These are phyloP conservation scores for Tolypocladium amazonense DNA, from an alignment of 2,329 filamentous ascomycete genomes.

Conservation along the genomic window DNA sequence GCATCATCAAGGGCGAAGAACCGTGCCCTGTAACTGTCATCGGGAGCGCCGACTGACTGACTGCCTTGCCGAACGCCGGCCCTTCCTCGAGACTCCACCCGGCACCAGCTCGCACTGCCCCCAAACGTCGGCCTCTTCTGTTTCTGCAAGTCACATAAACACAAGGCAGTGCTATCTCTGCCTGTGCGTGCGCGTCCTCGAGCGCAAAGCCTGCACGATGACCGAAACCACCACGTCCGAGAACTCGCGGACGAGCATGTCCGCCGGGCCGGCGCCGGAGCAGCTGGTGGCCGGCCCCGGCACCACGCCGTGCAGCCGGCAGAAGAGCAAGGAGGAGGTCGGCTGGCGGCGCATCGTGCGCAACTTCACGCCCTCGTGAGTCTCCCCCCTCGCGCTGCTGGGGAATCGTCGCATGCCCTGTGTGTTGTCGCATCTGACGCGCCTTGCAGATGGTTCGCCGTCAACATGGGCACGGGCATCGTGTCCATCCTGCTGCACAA, in stretches of 20 bases:
- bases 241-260: not conserved
- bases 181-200: not conserved
- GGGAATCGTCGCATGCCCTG: not conserved
- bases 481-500: constrained; percentile 51
- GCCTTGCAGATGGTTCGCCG: constrained; percentile 41
- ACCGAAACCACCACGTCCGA: not conserved
- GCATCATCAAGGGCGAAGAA: not conserved
- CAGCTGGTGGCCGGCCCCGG: not conserved
- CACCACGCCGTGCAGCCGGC: constrained; percentile 14
- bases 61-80: not conserved
- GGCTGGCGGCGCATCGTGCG: constrained; percentile 36
- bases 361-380: constrained; percentile 45
- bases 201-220: not conserved
- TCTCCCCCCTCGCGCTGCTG: not conserved
- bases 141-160: not conserved
- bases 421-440: not conserved
- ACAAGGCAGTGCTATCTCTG: not conserved
- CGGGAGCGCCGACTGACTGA: not conserved
- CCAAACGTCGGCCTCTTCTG: not conserved
- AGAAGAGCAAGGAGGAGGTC: constrained; percentile 13
- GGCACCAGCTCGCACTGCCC: not conserved
- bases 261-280: not conserved
- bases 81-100: not conserved
- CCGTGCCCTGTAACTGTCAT: not conserved
- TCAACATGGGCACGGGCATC: constrained; percentile 59